Evolutionary conservation across 176 grass and related monocot species (phyloP).

Genomic region (Pharus latifolius): DNA sequence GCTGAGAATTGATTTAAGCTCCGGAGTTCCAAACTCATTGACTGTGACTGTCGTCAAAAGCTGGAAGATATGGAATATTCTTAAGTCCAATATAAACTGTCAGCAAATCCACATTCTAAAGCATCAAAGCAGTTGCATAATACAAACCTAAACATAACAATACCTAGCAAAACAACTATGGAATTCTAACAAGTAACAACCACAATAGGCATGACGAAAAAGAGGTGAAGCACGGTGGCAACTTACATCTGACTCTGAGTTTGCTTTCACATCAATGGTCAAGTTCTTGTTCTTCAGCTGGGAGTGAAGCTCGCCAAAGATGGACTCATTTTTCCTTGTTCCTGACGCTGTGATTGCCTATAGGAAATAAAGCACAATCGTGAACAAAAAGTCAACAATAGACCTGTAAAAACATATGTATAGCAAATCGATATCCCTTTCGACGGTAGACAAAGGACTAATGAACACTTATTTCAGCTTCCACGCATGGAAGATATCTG

Average conservation of each 20-base stretch:
- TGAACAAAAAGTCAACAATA: not conserved
- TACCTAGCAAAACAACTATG: not conserved
- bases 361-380: conserved; percentile 28
- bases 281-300: conserved; percentile 69
- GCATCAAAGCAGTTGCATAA: not conserved
- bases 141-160: not conserved
- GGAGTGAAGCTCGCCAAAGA: conserved; percentile 59
- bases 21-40: conserved; percentile 49
- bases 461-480: not conserved
- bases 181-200: not conserved
- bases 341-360: conserved; percentile 51
- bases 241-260: conserved; percentile 75
- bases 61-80: conserved; percentile 26
- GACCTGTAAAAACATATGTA: not conserved
- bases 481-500: not conserved
- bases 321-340: conserved; percentile 49
- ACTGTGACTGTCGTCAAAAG: conserved; percentile 53
- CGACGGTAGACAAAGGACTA: not conserved
- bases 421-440: not conserved
- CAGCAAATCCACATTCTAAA: not conserved
- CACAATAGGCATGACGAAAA: not conserved
- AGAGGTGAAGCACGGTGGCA: not conserved
- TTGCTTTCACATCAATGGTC: conserved; percentile 58
- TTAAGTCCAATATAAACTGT: not conserved
- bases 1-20: conserved; percentile 61